Percentiles rank a stretch among this genome's conserved stretches.
Evolutionary conservation across 163 green algal species (phyloP).

Genomic region (Volvox carteri): DNA sequence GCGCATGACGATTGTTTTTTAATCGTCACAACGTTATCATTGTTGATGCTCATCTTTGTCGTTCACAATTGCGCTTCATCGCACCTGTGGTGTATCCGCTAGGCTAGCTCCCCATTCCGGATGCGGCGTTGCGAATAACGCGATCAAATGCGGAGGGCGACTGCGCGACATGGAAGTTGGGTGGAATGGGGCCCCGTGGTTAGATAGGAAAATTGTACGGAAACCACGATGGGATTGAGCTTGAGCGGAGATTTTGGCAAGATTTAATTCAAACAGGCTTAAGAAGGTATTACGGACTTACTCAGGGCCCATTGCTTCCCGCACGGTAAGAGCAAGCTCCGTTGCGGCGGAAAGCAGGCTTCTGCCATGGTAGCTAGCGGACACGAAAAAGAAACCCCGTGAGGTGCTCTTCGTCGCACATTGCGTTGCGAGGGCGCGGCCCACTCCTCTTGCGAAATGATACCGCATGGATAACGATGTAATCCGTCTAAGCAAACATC

Average conservation of each 20-base stretch:
- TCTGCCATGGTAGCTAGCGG: constrained; percentile 13
- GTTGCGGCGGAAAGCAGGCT: constrained; percentile 27
- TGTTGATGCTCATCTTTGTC: too few relatives aligned
- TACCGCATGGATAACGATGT: not conserved
- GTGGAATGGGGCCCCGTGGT: too few relatives aligned
- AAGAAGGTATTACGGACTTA: constrained; percentile 6
- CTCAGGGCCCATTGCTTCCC: constrained; percentile 21
- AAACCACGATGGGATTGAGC: too few relatives aligned
- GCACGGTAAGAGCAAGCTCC: not conserved
- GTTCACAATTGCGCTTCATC: too few relatives aligned
- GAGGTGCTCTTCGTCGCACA: not conserved
- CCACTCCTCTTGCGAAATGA: not conserved
- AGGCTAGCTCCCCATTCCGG: constrained; percentile 23
- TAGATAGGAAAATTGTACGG: too few relatives aligned
- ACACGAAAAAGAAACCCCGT: constrained; percentile 21
- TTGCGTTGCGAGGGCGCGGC: not conserved
- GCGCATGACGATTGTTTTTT: too few relatives aligned
- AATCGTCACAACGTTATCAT: too few relatives aligned
- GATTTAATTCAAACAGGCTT: too few relatives aligned
- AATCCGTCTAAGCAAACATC: not conserved
- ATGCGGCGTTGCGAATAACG: constrained; percentile 27
- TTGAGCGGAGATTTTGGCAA: too few relatives aligned
- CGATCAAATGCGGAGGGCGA: constrained; percentile 13
- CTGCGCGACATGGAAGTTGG: constrained; percentile 1
- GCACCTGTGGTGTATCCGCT: constrained; percentile 24